Base-by-base conservation (phyloP, 345 rosid species). In the Nasturtium officinale region DNA sequence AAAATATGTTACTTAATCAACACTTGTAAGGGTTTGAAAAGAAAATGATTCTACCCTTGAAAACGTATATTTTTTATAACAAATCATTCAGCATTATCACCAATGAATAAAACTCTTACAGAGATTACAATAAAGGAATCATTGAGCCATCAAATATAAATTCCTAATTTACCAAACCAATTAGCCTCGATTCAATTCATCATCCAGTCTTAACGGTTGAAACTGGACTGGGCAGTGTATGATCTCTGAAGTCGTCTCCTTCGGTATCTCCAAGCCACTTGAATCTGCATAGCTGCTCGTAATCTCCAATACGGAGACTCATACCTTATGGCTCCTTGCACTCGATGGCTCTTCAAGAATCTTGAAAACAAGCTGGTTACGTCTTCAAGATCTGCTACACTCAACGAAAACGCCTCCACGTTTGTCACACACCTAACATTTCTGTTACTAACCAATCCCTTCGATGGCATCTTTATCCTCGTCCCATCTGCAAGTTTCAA, bases 221-320 rank as follows among this genome's bases (percentile, higher is more conserved):
- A 47, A 25, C 17, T 57, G 13, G 23, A 33, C 72, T 57, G 66
- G 25, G 42, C 35, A 57, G 80, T 76, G 59, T 74, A 52, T 0
- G 66, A 55, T 13, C 87, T 85, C 38, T 29, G 79, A 3, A 79
- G 81, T 38, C 88, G 64, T 73, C 86, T 89, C 82, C 81, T 86
- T 70, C 90, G 73, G 63, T 89, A 89, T 86, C 90, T 87, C 98
- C 98, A 88, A 6, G 91, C 88, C 65, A 90, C 97, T 80, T 89
- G 97, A 61, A 93, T 89, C 40, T 70, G 81, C 11, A 32, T 76
- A 17, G 91, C 90, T 7, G 94, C 97, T 10, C 68, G 54, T 77
- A 77, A 43, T 75, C 89, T 86, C 97, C 97, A 90, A 70, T 87
- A 87, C 5, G 92, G 98, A 7, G 97, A 93, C 77, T 85, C 85